Percentiles rank a stretch among this genome's conserved stretches.
These are phyloP conservation scores for Ciborinia camelliae DNA, from an alignment of 2,329 filamentous ascomycete genomes.

Conservation along the genomic window DNA sequence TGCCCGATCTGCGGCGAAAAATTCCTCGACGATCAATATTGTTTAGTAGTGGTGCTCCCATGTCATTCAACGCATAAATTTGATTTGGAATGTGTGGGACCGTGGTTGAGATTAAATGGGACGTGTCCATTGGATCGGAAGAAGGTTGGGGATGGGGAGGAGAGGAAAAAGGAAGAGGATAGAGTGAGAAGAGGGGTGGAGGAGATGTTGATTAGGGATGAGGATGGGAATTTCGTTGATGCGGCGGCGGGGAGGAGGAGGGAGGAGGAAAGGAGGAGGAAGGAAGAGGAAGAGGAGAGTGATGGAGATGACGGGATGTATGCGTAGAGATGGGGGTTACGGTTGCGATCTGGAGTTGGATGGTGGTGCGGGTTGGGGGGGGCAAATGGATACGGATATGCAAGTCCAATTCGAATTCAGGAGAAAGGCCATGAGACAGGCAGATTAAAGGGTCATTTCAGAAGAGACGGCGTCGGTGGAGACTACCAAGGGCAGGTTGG, in stretches of 20 bases:
- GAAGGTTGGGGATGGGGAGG: slow-evolving; percentile 44
- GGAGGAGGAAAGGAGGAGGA: not conserved
- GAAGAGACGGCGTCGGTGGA: not conserved
- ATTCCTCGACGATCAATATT: slow-evolving; percentile 60
- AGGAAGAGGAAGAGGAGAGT: slow-evolving; percentile 44
- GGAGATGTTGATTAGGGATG: slow-evolving; percentile 26
- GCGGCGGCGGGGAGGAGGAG: slow-evolving; percentile 25
- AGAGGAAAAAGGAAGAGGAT: slow-evolving; percentile 23
- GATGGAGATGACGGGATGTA: slow-evolving; percentile 52
- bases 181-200: slow-evolving; percentile 48
- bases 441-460: not conserved
- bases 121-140: slow-evolving; percentile 62
- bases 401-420: not conserved
- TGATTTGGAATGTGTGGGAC: slow-evolving; percentile 65
- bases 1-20: slow-evolving; percentile 63
- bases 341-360: too few relatives aligned
- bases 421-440: not conserved
- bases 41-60: slow-evolving; percentile 61
- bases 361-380: too few relatives aligned
- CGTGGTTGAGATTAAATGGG: slow-evolving; percentile 62
- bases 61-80: slow-evolving; percentile 58
- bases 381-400: not conserved
- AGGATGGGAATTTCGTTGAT: slow-evolving; percentile 41
- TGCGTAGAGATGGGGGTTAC: slow-evolving; percentile 32
- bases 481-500: not conserved